Evolutionary conservation across 441 rosid species (phyloP).

Genomic region (Mallotus repandus): DNA sequence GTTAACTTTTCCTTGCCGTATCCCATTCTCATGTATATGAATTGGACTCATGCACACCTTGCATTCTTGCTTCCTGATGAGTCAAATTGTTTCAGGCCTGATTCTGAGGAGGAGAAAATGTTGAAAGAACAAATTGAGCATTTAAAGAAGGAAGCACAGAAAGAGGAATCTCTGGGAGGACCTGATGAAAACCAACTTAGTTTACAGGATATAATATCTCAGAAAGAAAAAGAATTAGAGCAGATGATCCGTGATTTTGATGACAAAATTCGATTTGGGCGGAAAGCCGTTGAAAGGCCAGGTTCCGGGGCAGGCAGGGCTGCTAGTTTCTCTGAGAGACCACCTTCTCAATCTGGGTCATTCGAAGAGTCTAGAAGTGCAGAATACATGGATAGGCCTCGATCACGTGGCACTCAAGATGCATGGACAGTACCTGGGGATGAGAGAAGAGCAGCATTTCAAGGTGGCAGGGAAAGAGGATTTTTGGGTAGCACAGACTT

Average conservation of each 20-base stretch:
- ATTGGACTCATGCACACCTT: not conserved
- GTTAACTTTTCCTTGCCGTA: conserved; percentile 5
- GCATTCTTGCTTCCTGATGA: not conserved
- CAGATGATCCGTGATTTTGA: conserved; percentile 62
- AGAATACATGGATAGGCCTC: conserved; percentile 74
- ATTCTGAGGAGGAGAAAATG: conserved; percentile 72
- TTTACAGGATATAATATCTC: conserved; percentile 39
- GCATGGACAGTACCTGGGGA: conserved; percentile 64
- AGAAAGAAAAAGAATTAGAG: conserved; percentile 70
- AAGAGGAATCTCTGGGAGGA: conserved; percentile 43
- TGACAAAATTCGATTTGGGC: conserved; percentile 77
- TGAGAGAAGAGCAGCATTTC: conserved; percentile 71
- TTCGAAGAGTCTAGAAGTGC: conserved; percentile 60
- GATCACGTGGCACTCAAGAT: conserved; percentile 74
- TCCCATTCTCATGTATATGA: not conserved
- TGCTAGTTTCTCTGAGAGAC: conserved; percentile 58
- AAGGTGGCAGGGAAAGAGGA: conserved; percentile 83
- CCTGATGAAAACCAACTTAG: conserved; percentile 35
- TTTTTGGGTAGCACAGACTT: conserved; percentile 66
- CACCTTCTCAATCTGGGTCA: conserved; percentile 77
- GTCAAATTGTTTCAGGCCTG: conserved; percentile 59
- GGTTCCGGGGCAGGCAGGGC: conserved; percentile 78
- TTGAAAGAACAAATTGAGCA: conserved; percentile 70
- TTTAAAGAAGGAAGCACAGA: conserved; percentile 50
- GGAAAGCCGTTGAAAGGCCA: conserved; percentile 66